Percentiles rank a stretch among this genome's conserved stretches.
Evolutionary conservation across 352 stramenopile genomes (phyloP).

Genomic region (Phytophthora cryptogea): DNA sequence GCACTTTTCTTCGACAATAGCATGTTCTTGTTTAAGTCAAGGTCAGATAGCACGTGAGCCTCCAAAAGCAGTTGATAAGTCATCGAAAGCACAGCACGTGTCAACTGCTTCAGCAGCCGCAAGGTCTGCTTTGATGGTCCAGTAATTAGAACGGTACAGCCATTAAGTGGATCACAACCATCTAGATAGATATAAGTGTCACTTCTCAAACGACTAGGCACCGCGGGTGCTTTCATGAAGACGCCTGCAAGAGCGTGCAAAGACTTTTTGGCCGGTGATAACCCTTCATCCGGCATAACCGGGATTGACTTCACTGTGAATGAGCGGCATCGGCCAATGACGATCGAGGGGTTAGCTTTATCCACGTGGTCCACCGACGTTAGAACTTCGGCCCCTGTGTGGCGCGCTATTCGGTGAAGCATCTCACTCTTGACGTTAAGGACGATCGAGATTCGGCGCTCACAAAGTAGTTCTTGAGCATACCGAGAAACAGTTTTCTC

Average conservation of each 20-base stretch:
- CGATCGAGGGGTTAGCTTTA: constrained; percentile 47
- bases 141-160: constrained; percentile 94
- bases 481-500: constrained; percentile 88
- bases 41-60: constrained; percentile 92
- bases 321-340: constrained; percentile 67
- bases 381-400: constrained; percentile 93
- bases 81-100: constrained; percentile 90
- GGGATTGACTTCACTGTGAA: constrained; percentile 74
- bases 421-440: constrained; percentile 94
- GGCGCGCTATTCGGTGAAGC: constrained; percentile 91
- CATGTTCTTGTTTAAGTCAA: constrained; percentile 59
- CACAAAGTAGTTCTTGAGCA: constrained; percentile 93
- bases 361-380: constrained; percentile 94
- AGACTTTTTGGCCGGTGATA: constrained; percentile 32
- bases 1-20: constrained; percentile 27
- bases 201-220: constrained; percentile 42
- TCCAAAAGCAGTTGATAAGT: constrained; percentile 97
- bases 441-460: constrained; percentile 92
- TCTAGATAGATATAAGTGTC: constrained; percentile 96
- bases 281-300: constrained; percentile 43
- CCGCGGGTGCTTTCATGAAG: constrained; percentile 29
- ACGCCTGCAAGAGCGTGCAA: constrained; percentile 34
- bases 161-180: constrained; percentile 93
- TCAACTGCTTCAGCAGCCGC: constrained; percentile 92
- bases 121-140: constrained; percentile 89